A percentile compares a stretch with the other conserved stretches of the same genome.
These are phyloP conservation scores for Avena atlantica DNA, from an alignment of 176 grass and related monocot genomes.

Conservation along the genomic window DNA sequence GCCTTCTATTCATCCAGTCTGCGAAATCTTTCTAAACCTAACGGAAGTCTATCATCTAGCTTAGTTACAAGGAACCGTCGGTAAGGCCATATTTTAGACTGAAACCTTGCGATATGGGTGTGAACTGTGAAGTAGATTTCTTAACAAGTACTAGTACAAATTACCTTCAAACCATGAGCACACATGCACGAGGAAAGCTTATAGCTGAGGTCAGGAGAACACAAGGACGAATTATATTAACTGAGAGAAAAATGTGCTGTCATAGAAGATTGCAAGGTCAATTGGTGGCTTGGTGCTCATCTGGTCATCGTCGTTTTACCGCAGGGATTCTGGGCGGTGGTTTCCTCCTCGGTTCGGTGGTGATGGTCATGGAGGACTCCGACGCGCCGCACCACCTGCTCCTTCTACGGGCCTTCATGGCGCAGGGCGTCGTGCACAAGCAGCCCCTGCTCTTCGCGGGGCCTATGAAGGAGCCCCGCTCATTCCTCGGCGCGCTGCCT, in stretches of 20 bases:
- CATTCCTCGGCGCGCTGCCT: slow-evolving; percentile 84
- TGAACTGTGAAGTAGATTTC: not conserved
- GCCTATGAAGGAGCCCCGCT: slow-evolving; percentile 62
- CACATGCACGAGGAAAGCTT: not conserved
- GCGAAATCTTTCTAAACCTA: not conserved
- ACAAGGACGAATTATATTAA: not conserved
- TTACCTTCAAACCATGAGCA: not conserved
- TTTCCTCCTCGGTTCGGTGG: slow-evolving; percentile 74
- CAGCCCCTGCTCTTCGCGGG: slow-evolving; percentile 83
- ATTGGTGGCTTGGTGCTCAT: not conserved
- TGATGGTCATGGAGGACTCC: slow-evolving; percentile 90
- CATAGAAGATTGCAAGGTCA: not conserved
- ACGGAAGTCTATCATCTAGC: not conserved
- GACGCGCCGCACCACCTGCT: slow-evolving; percentile 90
- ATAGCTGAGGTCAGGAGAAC: not conserved
- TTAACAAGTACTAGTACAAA: not conserved
- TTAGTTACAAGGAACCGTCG: not conserved
- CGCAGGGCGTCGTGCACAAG: slow-evolving; percentile 76
- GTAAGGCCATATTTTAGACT: not conserved
- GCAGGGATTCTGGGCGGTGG: slow-evolving; percentile 88
- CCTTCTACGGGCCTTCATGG: slow-evolving; percentile 86
- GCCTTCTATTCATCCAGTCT: not conserved
- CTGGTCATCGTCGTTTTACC: not conserved
- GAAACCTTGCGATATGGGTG: not conserved
- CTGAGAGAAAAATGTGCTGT: not conserved